Percentiles rank a stretch among this genome's conserved stretches.
phyloP scores from a whole-genome alignment of 2,329 filamentous ascomycete genomes.

The Celoporthe dispersa region DNA sequence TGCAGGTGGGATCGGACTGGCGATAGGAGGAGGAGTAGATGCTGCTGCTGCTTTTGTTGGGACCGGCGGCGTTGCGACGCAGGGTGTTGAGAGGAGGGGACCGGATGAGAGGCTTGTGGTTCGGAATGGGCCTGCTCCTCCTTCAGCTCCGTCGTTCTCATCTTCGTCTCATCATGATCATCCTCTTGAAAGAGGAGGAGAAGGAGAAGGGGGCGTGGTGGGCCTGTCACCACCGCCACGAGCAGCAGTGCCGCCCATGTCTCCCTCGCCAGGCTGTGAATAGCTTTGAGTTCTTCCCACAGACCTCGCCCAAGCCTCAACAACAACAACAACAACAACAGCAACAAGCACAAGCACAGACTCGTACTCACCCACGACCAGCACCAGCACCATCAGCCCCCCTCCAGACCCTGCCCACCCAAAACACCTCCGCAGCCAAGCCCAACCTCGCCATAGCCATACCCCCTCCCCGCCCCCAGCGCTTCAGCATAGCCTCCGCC shows the following conservation, averaged over 20 bases:
- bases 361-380: slow-evolving; percentile 8
- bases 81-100: slow-evolving; percentile 12
- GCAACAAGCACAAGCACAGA: not conserved
- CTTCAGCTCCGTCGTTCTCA: not conserved
- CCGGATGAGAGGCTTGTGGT: slow-evolving; percentile 28
- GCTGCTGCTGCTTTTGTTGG: not conserved
- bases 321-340: slow-evolving; percentile 9
- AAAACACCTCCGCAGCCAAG: slow-evolving; percentile 34
- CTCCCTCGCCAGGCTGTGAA: slow-evolving; percentile 18
- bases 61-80: slow-evolving; percentile 1
- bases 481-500: slow-evolving; percentile 17
- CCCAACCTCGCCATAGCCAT: slow-evolving; percentile 50
- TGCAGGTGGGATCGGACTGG: slow-evolving; percentile 49
- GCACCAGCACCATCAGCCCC: slow-evolving; percentile 29
- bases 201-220: not conserved
- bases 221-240: slow-evolving; percentile 2
- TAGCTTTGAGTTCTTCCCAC: slow-evolving; percentile 25
- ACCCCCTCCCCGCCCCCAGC: slow-evolving; percentile 31
- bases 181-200: not conserved
- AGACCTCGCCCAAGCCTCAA: not conserved
- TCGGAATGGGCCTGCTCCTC: slow-evolving; percentile 6
- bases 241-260: slow-evolving; percentile 22
- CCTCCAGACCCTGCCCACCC: slow-evolving; percentile 28
- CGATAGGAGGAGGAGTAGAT: slow-evolving; percentile 44
- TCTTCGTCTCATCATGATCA: not conserved